Conservation (phyloP, 768 basidiomycete species). For the Lactarius hatsudake region DNA sequence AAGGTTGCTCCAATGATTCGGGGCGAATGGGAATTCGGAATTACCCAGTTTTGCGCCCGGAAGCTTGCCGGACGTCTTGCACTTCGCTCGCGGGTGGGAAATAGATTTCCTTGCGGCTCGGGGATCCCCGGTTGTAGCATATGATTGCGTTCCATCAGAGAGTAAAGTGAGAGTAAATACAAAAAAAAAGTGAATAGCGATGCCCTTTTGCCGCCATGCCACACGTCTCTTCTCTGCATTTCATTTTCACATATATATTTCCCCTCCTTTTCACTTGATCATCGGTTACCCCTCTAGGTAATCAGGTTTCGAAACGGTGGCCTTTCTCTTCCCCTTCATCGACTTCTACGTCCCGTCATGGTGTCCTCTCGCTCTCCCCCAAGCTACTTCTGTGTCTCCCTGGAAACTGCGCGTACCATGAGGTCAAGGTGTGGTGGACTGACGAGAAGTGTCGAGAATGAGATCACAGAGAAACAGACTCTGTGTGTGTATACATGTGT, state of each 20-base stretch:
- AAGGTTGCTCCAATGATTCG: background rate
- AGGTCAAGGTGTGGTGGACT: background rate
- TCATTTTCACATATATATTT: constrained; percentile 1
- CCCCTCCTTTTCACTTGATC: constrained; percentile 14
- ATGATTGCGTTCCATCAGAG: constrained; percentile 16
- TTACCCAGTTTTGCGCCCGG: constrained; percentile 21
- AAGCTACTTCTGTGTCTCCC: background rate
- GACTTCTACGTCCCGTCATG: background rate
- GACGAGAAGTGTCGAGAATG: background rate
- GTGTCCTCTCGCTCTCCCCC: no score
- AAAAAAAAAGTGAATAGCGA: constrained; percentile 1
- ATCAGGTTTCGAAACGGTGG: constrained; percentile 13
- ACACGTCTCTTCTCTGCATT: background rate
- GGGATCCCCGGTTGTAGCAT: constrained; percentile 17
- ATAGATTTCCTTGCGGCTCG: constrained; percentile 1
- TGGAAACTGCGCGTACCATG: background rate
- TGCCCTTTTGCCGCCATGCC: background rate
- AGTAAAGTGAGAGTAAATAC: background rate
- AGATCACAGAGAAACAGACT: background rate
- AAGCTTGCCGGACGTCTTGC: constrained; percentile 19
- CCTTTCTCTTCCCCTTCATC: background rate
- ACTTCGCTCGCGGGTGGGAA: background rate
- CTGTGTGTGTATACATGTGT: background rate
- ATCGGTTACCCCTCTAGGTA: constrained; percentile 21
- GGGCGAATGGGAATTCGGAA: constrained; percentile 10